Evolutionary conservation across 148 eudicot genomes (phyloP).

Genomic region (Dysphania ambrosioides): DNA sequence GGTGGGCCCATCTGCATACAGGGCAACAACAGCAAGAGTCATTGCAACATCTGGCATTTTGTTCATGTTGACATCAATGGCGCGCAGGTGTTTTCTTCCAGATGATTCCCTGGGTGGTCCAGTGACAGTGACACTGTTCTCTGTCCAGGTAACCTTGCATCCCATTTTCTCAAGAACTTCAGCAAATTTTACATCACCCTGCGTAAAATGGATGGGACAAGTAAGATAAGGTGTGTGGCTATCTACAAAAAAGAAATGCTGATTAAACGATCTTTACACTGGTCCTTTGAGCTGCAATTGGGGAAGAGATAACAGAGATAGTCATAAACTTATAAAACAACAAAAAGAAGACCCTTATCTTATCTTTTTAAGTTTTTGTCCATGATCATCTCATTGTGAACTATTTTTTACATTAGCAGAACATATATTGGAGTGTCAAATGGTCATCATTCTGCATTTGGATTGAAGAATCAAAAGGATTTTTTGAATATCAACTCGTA

Average conservation of each 20-base stretch:
- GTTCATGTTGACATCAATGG: conserved; percentile 96
- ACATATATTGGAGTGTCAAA: background rate
- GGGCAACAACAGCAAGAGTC: conserved; percentile 97
- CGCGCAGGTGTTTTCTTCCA: conserved; percentile 72
- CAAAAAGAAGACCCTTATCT: background rate
- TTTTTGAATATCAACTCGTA: background rate
- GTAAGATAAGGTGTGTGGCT: conserved; percentile 4
- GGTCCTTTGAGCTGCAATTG: background rate
- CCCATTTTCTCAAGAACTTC: conserved; percentile 98
- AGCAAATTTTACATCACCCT: conserved; percentile 98
- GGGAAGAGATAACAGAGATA: background rate
- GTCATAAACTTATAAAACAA: background rate
- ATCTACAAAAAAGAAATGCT: background rate
- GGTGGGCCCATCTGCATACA: conserved; percentile 93
- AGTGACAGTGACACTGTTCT: conserved; percentile 86
- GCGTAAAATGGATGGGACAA: conserved; percentile 9
- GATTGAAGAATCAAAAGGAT: background rate
- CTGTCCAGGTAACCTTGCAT: conserved; percentile 89
- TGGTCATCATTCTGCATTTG: background rate
- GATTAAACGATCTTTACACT: background rate
- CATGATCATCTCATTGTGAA: background rate
- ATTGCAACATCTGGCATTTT: conserved; percentile 99
- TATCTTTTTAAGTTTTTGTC: background rate
- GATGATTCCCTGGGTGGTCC: conserved; percentile 75
- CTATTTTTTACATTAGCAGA: background rate